phyloP scores from a whole-genome alignment of 768 basidiomycete genomes.

The Macrolepiota dolichaula region DNA sequence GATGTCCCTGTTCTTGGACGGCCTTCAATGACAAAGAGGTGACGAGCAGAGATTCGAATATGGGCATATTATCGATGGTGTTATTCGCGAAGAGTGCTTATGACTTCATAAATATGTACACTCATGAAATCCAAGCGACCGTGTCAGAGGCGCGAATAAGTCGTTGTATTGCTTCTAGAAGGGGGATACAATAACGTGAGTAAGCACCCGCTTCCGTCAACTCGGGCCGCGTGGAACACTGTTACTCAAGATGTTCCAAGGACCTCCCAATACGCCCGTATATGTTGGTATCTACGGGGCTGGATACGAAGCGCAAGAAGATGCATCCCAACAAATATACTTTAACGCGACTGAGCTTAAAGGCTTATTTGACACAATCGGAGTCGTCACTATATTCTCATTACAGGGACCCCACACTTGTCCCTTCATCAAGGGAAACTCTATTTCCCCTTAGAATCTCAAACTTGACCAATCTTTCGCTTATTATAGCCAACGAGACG shows the following conservation, averaged over 20 bases:
- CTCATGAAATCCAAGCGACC: slow-evolving; percentile 44
- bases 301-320: slow-evolving; percentile 63
- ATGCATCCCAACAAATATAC: slow-evolving; percentile 61
- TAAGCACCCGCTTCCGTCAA: slow-evolving; percentile 22
- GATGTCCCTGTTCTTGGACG: too few relatives aligned
- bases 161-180: slow-evolving; percentile 68
- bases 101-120: too few relatives aligned
- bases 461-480: neutral
- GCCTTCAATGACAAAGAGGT: too few relatives aligned
- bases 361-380: neutral
- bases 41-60: too few relatives aligned
- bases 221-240: neutral
- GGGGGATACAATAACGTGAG: slow-evolving; percentile 36
- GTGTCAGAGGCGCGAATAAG: slow-evolving; percentile 68
- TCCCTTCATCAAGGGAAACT: neutral
- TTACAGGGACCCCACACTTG: neutral
- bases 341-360: neutral
- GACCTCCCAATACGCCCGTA: slow-evolving; percentile 51
- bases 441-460: neutral
- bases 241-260: slow-evolving; percentile 35
- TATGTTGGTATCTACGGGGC: slow-evolving; percentile 77
- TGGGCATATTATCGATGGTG: too few relatives aligned
- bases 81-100: too few relatives aligned
- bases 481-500: neutral
- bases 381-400: neutral